Conservation (phyloP, 148 eudicot genomes). For the Camellia sinensis region DNA sequence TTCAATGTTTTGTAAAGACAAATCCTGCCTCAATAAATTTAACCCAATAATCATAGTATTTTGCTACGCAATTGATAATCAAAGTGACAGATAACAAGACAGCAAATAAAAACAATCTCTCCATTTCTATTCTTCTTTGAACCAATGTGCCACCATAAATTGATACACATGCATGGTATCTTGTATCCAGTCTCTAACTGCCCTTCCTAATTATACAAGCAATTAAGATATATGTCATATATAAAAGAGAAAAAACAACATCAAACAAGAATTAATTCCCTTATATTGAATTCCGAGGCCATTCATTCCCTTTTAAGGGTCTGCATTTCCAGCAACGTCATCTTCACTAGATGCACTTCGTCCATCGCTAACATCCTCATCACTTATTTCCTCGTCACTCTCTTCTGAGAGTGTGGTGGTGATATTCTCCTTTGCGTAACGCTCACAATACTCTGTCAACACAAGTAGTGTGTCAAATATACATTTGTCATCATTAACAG, state of each 20-base stretch:
- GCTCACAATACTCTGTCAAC: slow-evolving; percentile 40
- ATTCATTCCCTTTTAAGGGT: slow-evolving; percentile 21
- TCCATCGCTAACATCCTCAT: slow-evolving; percentile 38
- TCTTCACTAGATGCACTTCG: slow-evolving; percentile 31
- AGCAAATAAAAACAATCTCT: not conserved
- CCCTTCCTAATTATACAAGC: slow-evolving; percentile 15
- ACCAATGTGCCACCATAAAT: slow-evolving; percentile 7
- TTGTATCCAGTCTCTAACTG: slow-evolving; percentile 18
- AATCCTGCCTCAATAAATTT: not conserved
- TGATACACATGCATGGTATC: not conserved
- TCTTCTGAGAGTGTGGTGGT: slow-evolving; percentile 19
- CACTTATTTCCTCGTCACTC: slow-evolving; percentile 32
- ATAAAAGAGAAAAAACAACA: not conserved
- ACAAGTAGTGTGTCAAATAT: not conserved
- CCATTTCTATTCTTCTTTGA: slow-evolving; percentile 7
- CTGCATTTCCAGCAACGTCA: slow-evolving; percentile 31
- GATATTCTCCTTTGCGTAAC: slow-evolving; percentile 45
- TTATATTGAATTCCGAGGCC: not conserved
- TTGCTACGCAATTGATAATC: not conserved
- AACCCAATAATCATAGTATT: not conserved
- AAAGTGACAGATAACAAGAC: not conserved
- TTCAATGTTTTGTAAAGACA: not conserved
- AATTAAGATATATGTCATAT: not conserved
- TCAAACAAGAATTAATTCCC: not conserved
- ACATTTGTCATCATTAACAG: not conserved